A percentile compares a stretch with the other conserved stretches of the same genome.
phyloP scores from a whole-genome alignment of 2,329 filamentous ascomycete species.

The Sphaerostilbella broomeana region DNA sequence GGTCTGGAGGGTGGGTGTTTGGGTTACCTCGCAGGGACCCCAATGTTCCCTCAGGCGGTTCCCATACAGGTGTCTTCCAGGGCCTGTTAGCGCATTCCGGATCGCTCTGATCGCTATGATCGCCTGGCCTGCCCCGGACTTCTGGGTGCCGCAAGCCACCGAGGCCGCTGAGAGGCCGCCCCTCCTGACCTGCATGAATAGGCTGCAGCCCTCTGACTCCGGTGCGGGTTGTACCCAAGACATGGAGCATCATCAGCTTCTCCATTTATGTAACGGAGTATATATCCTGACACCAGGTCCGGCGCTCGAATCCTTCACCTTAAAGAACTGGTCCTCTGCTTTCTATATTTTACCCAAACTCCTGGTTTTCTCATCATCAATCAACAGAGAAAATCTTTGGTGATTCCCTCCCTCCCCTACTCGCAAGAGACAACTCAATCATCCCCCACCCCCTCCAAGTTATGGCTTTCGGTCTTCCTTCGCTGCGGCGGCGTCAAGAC shows the following conservation, averaged over 20 bases:
- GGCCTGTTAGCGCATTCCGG: not conserved
- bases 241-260: not conserved
- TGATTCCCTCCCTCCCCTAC: not conserved
- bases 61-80: not conserved
- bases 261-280: too few species aligned
- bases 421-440: not conserved
- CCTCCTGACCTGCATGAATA: conserved; percentile 7
- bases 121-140: not conserved
- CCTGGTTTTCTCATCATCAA: too few species aligned
- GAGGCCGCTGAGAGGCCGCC: not conserved
- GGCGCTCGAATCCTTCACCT: too few species aligned
- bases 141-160: conserved; percentile 1
- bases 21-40: too few species aligned
- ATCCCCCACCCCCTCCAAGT: not conserved
- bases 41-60: too few species aligned
- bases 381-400: too few species aligned
- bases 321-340: too few species aligned
- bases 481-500: conserved; percentile 2
- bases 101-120: not conserved
- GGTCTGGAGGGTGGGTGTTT: not conserved
- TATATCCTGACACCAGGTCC: too few species aligned
- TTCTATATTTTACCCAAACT: too few species aligned
- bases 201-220: not conserved
- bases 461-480: too few species aligned
- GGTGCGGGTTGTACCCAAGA: not conserved